phyloP scores from a whole-genome alignment of 2,329 filamentous ascomycete genomes.

The Alternaria ventricosa region DNA sequence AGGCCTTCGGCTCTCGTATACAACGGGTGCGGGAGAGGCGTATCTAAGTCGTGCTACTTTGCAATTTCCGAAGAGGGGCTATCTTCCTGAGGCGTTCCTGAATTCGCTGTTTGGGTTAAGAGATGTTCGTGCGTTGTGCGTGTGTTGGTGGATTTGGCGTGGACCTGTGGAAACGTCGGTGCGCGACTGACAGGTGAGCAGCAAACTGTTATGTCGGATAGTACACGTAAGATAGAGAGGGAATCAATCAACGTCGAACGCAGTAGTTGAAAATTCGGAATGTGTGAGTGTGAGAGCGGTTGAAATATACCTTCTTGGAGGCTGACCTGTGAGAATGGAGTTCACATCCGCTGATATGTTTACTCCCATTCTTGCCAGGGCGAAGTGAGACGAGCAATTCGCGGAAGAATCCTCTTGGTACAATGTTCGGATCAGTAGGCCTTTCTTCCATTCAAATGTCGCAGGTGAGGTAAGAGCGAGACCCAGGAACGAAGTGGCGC shows the following conservation, averaged over 20 bases:
- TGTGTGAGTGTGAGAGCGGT: no score
- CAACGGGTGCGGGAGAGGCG: background rate
- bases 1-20: background rate
- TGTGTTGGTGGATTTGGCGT: background rate
- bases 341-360: no score
- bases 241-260: no score
- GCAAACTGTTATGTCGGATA: no score
- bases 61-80: background rate
- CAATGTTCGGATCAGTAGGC: background rate
- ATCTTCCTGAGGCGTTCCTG: background rate
- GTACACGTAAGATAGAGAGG: no score
- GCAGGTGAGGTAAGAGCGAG: background rate
- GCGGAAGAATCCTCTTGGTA: no score
- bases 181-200: no score
- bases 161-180: background rate
- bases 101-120: background rate
- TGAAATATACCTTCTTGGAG: no score
- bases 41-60: background rate
- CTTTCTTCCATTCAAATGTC: background rate
- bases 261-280: no score
- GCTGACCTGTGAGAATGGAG: no score
- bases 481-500: background rate
- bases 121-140: background rate
- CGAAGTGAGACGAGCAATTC: no score
- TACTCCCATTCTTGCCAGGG: no score